Evolutionary conservation across 1,139 yeast genomes (phyloP), one percentile per base, ranked within the genome.

Genomic region (Scheffersomyces segobiensis): DNA sequence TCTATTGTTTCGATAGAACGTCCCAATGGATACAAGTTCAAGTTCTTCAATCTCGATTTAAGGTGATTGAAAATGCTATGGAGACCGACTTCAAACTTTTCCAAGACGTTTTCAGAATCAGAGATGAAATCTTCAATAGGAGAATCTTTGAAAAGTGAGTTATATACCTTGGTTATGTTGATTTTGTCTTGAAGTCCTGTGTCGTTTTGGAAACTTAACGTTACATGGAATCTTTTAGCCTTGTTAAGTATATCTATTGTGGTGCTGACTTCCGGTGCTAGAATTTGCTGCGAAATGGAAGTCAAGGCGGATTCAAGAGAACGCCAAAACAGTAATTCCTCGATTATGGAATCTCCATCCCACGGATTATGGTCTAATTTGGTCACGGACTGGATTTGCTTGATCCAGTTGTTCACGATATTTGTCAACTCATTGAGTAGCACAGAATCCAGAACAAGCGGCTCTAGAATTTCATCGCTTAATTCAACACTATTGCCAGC

Each of bases 311-410:
- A 70, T 65, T 91, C 96, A 79, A 91, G 80, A 0, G 92, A 84
- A 22, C 79, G 77, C 98, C 98, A 93, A 66, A 91, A 93, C 56
- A 82, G 85, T 14, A 89, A 80, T 67, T 93, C 98, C 56, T 90
- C 95, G 0, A 77, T 65, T 6, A 80, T 65, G 0, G 93, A 85
- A 0, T 84, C 76, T 0, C 91, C 93, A 52, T 83, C 86, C 1
- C 73, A 63, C 0, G 91, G 86, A 46, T 82, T 82, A 56, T 82
- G 83, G 32, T 79, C 71, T 52, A 88, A 70, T 46, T 77, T 75
- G 0, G 93, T 84, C 8, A 91, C 75, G 1, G 80, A 72, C 63
- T 87, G 91, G 14, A 88, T 84, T 52, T 85, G 83, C 60, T 79
- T 83, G 24, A 88, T 84, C 98, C 98, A 93, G 12, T 78, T 78